Conservation (phyloP, 768 basidiomycete genomes). For the Pisolithus microcarpus region DNA sequence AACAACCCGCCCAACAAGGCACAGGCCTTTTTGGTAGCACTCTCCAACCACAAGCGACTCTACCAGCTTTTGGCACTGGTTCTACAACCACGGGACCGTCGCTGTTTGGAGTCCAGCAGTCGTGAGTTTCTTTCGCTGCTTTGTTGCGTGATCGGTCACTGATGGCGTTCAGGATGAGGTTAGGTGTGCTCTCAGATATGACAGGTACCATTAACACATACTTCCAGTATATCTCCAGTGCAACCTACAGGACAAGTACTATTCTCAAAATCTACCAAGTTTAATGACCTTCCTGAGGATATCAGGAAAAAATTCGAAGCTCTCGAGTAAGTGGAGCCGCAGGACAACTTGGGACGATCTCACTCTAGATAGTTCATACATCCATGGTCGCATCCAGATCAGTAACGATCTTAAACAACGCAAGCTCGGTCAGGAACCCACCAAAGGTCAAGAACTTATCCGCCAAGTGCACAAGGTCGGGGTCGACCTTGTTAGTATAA, state of each 20-base stretch:
- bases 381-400: constrained; percentile 75
- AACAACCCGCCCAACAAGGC: constrained; percentile 13
- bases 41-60: not conserved
- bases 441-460: constrained; percentile 65
- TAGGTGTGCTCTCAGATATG: not conserved
- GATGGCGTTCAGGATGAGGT: constrained; percentile 23
- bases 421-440: constrained; percentile 68
- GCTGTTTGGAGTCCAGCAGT: constrained; percentile 23
- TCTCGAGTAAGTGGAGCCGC: constrained; percentile 53
- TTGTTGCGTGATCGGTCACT: not conserved
- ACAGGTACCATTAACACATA: not conserved
- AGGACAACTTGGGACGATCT: constrained; percentile 1
- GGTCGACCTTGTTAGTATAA: not conserved
- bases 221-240: constrained; percentile 22
- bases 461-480: constrained; percentile 61
- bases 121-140: constrained; percentile 14
- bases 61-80: constrained; percentile 5
- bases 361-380: constrained; percentile 43
- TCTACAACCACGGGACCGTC: constrained; percentile 4
- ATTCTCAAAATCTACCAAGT: constrained; percentile 56
- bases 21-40: constrained; percentile 24
- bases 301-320: constrained; percentile 56
- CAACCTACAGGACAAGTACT: constrained; percentile 22
- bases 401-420: constrained; percentile 72
- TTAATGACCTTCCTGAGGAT: constrained; percentile 74